These are phyloP conservation scores for Leucosporidium creatinivorum DNA, from an alignment of 768 basidiomycete species.

Conservation along the genomic window DNA sequence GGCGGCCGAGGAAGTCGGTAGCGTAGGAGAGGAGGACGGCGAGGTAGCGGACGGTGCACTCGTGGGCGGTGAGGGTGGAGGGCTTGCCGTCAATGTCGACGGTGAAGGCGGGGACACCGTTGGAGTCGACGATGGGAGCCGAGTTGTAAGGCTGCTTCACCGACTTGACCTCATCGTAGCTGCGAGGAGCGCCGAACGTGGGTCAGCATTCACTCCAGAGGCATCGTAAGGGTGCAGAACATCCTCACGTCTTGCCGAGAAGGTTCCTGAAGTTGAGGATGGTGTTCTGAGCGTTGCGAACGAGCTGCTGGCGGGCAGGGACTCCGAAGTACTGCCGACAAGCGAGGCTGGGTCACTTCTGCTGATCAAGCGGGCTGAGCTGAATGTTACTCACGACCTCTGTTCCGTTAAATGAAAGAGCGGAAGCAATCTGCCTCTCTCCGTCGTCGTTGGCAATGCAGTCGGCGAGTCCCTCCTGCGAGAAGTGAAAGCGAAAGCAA, in stretches of 20 bases:
- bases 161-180: constrained; percentile 35
- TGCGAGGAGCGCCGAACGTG: not conserved
- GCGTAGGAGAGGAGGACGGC: constrained; percentile 76
- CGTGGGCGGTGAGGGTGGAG: constrained; percentile 70
- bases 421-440: constrained; percentile 93
- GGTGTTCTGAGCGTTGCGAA: constrained; percentile 89
- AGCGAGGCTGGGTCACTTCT: not conserved
- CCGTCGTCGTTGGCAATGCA: constrained; percentile 99
- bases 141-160: constrained; percentile 41
- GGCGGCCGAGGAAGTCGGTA: constrained; percentile 70
- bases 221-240: constrained; percentile 4
- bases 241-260: constrained; percentile 82
- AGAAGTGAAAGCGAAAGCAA: not conserved
- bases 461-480: constrained; percentile 78
- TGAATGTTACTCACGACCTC: constrained; percentile 16
- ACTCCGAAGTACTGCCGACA: constrained; percentile 79
- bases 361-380: no score
- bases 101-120: constrained; percentile 58
- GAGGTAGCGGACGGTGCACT: constrained; percentile 79
- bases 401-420: constrained; percentile 59
- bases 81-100: constrained; percentile 34
- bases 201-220: no score
- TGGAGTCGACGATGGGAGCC: constrained; percentile 61
- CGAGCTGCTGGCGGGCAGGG: constrained; percentile 85
- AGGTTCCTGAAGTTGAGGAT: constrained; percentile 91